Evolutionary conservation across 1,284 basidiomycete species (phyloP).

Genomic region (Inonotus hispidus): DNA sequence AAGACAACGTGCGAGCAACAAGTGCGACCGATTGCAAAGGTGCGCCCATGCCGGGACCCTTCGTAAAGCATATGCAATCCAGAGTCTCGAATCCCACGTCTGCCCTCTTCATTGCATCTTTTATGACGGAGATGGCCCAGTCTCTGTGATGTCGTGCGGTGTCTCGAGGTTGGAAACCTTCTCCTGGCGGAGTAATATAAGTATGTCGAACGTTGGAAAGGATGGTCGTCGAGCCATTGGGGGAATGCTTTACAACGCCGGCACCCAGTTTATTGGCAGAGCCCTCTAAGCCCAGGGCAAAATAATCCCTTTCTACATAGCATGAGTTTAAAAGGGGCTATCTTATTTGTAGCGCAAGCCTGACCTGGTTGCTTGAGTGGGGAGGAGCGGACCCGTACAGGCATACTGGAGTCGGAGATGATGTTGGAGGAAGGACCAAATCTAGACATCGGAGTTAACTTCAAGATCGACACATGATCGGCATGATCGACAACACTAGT

Average conservation of each 20-base stretch:
- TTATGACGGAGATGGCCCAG: constrained; percentile 85
- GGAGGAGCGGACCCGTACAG: neutral
- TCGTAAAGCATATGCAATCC: constrained; percentile 96
- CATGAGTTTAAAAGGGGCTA: neutral
- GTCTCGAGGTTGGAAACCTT: constrained; percentile 94
- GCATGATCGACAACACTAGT: neutral
- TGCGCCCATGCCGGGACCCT: constrained; percentile 99
- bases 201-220: constrained; percentile 91
- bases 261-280: constrained; percentile 99
- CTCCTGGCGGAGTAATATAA: constrained; percentile 96
- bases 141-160: constrained; percentile 95
- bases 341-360: neutral
- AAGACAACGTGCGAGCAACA: constrained; percentile 88
- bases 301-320: constrained; percentile 31
- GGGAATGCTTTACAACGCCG: constrained; percentile 84
- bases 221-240: constrained; percentile 62
- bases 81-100: constrained; percentile 69
- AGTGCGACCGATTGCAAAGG: constrained; percentile 93
- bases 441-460: neutral
- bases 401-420: neutral
- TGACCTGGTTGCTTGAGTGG: constrained; percentile 16
- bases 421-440: neutral
- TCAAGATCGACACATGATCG: neutral
- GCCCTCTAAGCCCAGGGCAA: constrained; percentile 87
- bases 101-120: constrained; percentile 74